phyloP scores from a whole-genome alignment of 2,329 filamentous ascomycete species.

The Drechslerella stenobrocha region DNA sequence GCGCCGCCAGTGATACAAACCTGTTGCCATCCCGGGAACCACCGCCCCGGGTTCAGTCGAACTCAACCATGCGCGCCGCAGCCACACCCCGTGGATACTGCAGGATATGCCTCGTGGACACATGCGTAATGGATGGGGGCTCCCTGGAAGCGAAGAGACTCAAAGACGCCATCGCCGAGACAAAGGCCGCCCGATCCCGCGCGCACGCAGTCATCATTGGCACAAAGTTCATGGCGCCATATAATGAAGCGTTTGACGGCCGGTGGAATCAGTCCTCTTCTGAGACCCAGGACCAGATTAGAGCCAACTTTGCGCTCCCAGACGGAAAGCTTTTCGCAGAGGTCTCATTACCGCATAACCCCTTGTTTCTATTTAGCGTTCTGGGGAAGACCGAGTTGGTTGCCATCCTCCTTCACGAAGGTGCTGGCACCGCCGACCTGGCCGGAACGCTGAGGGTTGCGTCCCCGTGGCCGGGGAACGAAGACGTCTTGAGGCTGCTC shows the following conservation, averaged over 20 bases:
- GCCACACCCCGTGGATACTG: neutral
- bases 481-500: constrained; percentile 54
- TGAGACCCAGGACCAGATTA: neutral
- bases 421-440: constrained; percentile 32
- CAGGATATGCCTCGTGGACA: constrained; percentile 14
- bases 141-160: constrained; percentile 29
- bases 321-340: constrained; percentile 22
- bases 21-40: too few species aligned
- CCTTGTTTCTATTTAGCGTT: constrained; percentile 10
- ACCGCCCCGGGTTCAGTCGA: too few species aligned
- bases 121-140: constrained; percentile 36
- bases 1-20: too few species aligned
- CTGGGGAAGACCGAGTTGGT: constrained; percentile 50
- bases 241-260: constrained; percentile 26
- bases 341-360: constrained; percentile 6
- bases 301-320: constrained; percentile 19
- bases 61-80: neutral
- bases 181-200: constrained; percentile 30
- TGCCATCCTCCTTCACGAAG: constrained; percentile 48
- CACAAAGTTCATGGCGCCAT: constrained; percentile 31
- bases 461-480: constrained; percentile 48
- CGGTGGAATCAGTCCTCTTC: constrained; percentile 32
- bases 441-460: constrained; percentile 49
- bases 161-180: constrained; percentile 12
- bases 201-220: constrained; percentile 17